Evolutionary conservation across 169 alveolate species (phyloP), one percentile per base, ranked within the genome.

Genomic region (Plasmodium billcollinsi): DNA sequence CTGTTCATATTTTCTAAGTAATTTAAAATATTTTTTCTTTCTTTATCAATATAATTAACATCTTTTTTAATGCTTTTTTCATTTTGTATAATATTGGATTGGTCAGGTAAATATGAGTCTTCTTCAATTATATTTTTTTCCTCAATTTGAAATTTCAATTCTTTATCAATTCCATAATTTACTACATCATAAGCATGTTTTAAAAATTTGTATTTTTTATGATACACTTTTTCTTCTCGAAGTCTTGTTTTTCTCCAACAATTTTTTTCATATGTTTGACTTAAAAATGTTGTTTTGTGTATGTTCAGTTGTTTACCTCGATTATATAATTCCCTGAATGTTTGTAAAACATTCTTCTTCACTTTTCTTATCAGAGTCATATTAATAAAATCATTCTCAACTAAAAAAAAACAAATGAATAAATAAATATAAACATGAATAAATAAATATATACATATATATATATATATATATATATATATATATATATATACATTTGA

Each of bases 201-300:
- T 83, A 83, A 83, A 83, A 83, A 83, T 52, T 83, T 83, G 50
- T 83, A 83, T 50, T 83, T 83, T 43, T 83, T 83, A 83, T 83
- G 65, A 56, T 83, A 83, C 21, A 83, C 91, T 45, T 83, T 83
- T 70, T 83, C 91, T 83, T 83, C 91, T 26, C 91, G 29, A 39
- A 83, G 5, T 43, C 91, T 83, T 69, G 91, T 83, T 83, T 83
- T 83, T 47, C 91, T 83, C 91, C 91, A 83, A 50, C 91, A 83
- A 54, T 83, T 83, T 63, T 83, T 83, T 83, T 83, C 91, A 69
- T 83, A 83, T 12, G 91, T 83, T 63, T 83, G 91, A 75, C 83
- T 33, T 62, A 83, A 69, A 83, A 83, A 83, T 33, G 85, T 59
- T 4, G 91, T 83, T 58, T 83, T 83, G 26, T 83, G 91, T 20